phyloP scores from a whole-genome alignment of 495 filamentous ascomycete genomes.

The Aspergillus ellipticus region DNA sequence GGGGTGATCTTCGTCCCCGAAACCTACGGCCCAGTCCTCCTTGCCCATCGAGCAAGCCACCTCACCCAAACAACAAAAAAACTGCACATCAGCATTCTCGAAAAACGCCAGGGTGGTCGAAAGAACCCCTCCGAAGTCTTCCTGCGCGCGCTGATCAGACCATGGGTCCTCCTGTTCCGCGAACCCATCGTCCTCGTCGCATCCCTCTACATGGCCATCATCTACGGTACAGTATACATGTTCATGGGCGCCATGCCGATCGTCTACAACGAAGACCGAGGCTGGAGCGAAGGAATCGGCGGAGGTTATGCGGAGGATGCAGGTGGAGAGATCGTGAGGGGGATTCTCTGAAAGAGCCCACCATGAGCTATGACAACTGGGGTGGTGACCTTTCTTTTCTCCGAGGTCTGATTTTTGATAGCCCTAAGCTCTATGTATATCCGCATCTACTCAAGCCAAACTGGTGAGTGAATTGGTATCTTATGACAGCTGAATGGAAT shows the following conservation, averaged over 20 bases:
- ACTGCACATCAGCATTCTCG: conserved; percentile 25
- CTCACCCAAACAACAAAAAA: conserved; percentile 48
- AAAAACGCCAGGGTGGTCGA: conserved; percentile 34
- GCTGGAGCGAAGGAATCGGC: conserved; percentile 7
- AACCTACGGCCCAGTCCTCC: conserved; percentile 54
- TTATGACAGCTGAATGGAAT: too few relatives aligned
- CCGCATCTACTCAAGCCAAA: too few relatives aligned
- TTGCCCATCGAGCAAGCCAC: conserved; percentile 41
- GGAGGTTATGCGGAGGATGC: too few relatives aligned
- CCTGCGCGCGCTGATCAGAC: conserved; percentile 32
- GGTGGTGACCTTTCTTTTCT: too few relatives aligned
- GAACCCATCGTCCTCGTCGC: conserved; percentile 49
- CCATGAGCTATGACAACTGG: too few relatives aligned
- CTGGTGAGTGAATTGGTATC: too few relatives aligned
- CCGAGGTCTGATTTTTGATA: too few relatives aligned
- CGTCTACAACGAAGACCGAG: conserved; percentile 51
- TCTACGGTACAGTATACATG: conserved; percentile 63
- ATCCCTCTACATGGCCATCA: conserved; percentile 57
- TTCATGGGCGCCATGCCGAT: conserved; percentile 60
- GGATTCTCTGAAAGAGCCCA: too few relatives aligned
- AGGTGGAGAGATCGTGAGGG: too few relatives aligned
- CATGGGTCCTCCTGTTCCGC: conserved; percentile 22
- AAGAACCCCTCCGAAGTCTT: conserved; percentile 27
- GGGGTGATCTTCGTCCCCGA: conserved; percentile 46
- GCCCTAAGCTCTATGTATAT: too few relatives aligned